phyloP scores from a whole-genome alignment of 768 basidiomycete genomes.

The Mycena haematopus region DNA sequence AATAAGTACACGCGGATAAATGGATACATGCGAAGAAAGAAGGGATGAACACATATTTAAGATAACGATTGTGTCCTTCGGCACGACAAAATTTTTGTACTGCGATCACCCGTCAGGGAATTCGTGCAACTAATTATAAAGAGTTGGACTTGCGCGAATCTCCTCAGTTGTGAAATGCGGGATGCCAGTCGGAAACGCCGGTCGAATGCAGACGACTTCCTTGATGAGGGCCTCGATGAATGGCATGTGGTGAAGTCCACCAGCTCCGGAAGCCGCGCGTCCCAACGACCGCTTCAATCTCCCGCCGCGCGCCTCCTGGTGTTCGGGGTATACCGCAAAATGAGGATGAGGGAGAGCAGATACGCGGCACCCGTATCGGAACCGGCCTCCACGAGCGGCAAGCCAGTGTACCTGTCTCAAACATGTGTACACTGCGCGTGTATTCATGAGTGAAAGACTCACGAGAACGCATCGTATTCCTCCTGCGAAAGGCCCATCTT shows the following conservation, averaged over 20 bases:
- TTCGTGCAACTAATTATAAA: neutral
- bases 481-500: constrained; percentile 1
- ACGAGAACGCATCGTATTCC: constrained; percentile 5
- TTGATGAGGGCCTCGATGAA: constrained; percentile 32
- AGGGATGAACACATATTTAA: constrained; percentile 29
- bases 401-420: constrained; percentile 3
- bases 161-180: constrained; percentile 24
- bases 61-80: constrained; percentile 26
- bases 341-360: constrained; percentile 23
- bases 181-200: constrained; percentile 15
- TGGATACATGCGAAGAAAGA: neutral
- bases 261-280: constrained; percentile 29
- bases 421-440: neutral
- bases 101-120: neutral
- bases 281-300: constrained; percentile 36
- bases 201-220: constrained; percentile 26
- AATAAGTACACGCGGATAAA: neutral
- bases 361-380: constrained; percentile 27
- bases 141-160: neutral
- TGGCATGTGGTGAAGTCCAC: constrained; percentile 28
- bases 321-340: constrained; percentile 31
- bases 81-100: constrained; percentile 28
- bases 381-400: constrained; percentile 26
- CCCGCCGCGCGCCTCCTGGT: constrained; percentile 33
- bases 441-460: neutral